Evolutionary conservation across 176 grass and related monocot species (phyloP).

Genomic region (Saccharum officinarum): DNA sequence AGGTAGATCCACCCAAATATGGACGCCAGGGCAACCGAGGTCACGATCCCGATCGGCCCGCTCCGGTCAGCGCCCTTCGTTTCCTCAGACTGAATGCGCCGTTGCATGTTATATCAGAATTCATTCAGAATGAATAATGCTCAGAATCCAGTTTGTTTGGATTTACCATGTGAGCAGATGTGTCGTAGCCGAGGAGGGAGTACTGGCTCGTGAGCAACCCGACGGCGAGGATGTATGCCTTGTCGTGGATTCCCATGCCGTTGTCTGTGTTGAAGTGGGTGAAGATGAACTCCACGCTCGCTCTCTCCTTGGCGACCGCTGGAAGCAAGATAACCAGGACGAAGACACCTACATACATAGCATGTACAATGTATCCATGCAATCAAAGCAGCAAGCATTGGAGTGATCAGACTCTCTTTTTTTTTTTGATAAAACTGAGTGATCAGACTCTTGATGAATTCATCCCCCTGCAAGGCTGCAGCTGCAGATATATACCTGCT

Average conservation of each 20-base stretch:
- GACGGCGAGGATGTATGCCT: slow-evolving; percentile 51
- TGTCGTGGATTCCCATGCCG: slow-evolving; percentile 51
- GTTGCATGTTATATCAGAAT: no score
- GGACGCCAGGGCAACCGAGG: slow-evolving; percentile 38
- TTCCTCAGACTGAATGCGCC: slow-evolving; percentile 49
- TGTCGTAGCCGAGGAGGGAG: slow-evolving; percentile 61
- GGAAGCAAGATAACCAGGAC: slow-evolving; percentile 56
- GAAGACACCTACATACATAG: slow-evolving; percentile 25
- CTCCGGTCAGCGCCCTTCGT: slow-evolving; percentile 67
- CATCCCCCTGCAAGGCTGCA: no score
- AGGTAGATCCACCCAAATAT: slow-evolving; percentile 58
- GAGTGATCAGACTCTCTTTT: no score
- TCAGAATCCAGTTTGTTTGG: no score
- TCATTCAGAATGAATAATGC: no score
- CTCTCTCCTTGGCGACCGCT: slow-evolving; percentile 40
- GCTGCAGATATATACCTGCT: no score
- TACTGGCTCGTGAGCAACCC: slow-evolving; percentile 75
- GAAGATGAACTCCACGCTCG: slow-evolving; percentile 54
- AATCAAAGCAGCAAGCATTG: no score
- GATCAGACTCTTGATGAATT: no score
- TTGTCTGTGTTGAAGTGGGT: slow-evolving; percentile 65
- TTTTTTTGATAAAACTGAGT: no score
- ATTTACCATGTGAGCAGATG: slow-evolving; percentile 67
- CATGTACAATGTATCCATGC: no score
- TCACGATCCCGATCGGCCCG: slow-evolving; percentile 61